These are phyloP conservation scores for Monotropa hypopitys DNA, from an alignment of 179 eudicot species.

Conservation along the genomic window DNA sequence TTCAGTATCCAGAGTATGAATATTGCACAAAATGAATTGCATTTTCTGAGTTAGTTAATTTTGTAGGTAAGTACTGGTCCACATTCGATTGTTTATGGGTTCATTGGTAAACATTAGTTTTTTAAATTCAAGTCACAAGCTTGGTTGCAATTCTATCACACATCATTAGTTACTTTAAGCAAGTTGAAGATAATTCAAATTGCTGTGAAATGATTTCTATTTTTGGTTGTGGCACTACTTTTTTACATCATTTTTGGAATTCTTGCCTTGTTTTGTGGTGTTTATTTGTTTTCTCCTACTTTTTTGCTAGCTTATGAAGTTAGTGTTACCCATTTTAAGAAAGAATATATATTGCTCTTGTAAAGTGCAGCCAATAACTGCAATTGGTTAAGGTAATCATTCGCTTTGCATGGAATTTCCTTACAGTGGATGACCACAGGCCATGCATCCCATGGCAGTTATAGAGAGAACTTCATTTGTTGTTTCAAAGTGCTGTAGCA, in stretches of 20 bases:
- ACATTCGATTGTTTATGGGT: too few species aligned
- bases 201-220: neutral
- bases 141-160: too few species aligned
- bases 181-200: neutral
- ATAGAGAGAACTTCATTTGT: neutral
- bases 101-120: too few species aligned
- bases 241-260: neutral
- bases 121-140: too few species aligned
- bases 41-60: too few species aligned
- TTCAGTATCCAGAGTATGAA: too few species aligned
- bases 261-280: neutral
- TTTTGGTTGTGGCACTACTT: neutral
- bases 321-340: neutral
- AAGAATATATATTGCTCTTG: neutral
- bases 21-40: too few species aligned
- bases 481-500: neutral
- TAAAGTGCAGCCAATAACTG: neutral
- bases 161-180: neutral
- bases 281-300: neutral
- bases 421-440: neutral
- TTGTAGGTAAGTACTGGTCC: too few species aligned
- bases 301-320: neutral
- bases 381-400: neutral
- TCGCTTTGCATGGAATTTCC: neutral
- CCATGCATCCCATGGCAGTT: neutral